Base-by-base conservation (phyloP, 495 filamentous ascomycete genomes). In the Penicillium nucicola region DNA sequence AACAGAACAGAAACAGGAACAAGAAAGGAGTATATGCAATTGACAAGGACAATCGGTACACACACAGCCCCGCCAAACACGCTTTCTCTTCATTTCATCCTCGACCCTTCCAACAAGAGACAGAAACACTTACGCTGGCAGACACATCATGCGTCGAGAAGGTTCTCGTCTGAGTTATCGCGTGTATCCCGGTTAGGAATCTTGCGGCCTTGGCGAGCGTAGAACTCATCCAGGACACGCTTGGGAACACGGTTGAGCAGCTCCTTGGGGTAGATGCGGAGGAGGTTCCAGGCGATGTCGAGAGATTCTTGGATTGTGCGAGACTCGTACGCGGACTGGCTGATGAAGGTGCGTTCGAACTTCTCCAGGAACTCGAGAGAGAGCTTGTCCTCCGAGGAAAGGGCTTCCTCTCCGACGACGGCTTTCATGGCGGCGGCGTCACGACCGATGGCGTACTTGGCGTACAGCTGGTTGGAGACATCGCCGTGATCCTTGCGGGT, bases 361-460 rank as follows among this genome's bases (percentile, higher is more conserved):
- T 96, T 96, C 56, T 97, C 95, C 51, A 99, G 77, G 79, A 99
- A 98, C 70, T 99, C 93, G 9, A 99, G 81, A 12, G 90, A 95
- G 39, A 97, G 83, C 76, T 96, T 97, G 76, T 99, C 93, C 76
- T 99, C 93, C 39, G 88, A 79, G 19, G 88, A 93, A 45, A 99
- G 75, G 32, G 93, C 93, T 67, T 99, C 93, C 69, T 99, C 93
- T 67, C 93, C 93, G 50, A 99, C 95, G 66, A 99, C 93, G 45
- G 93, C 93, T 77, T 99, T 99, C 93, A 99, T 99, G 68, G 90
- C 85, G 35, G 93, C 95, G 32, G 92, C 93, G 66, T 99, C 93
- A 76, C 90, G 89, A 66, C 93, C 93, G 64, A 99, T 97, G 69
- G 93, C 93, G 70, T 99, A 99, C 76, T 99, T 99, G 68, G 93